Base-by-base conservation (phyloP, 2,329 filamentous ascomycete species). In the Clonostachys sp. region DNA sequence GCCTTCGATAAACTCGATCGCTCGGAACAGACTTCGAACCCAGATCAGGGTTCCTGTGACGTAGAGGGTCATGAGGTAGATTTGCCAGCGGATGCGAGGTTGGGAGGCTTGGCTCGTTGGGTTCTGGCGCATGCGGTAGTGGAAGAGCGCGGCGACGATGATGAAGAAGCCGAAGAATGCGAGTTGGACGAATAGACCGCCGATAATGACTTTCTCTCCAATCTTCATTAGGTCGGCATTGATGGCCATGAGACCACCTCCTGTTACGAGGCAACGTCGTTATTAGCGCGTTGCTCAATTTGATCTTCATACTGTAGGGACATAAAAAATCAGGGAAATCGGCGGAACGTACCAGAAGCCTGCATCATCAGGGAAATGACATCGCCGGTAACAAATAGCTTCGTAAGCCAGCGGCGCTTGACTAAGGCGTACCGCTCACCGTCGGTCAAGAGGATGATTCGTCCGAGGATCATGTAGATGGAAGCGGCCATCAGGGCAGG, bases 141-240 rank as follows among this genome's bases (percentile, higher is more conserved):
- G 73, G 61, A 82, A 81, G 1, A 76, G 49, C 3, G 68, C 52
- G 0, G 76, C 68, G 2, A 72, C 70, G 5, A 71, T 48, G 35
- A 78, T 60, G 55, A 85, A 86, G 35, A 83, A 61, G 18, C 67
- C 70, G 51, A 85, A 83, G 47, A 78, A 71, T 40, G 78, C 38
- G 20, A 86, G 68, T 56, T 86, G 82, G 14, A 83, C 58, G 34
- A 77, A 58, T 3, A 86, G 63, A 3, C 82, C 81, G 2, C 54
- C 73, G 8, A 84, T 61, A n/a, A 84, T 73, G 44, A 84, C 64
- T 16, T 73, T 69, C 52, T 78, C 58, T n/a, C 74, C 77, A 12
- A 30, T 47, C 2, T 49, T 54, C 56, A 58, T 60, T 42, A 71
- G 44, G 1, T 39, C 24, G 24, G 24, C 24, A 6, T 30, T 30